Evolutionary conservation across 108 stramenopile genomes (phyloP).

Genomic region (Skeletonema grethae): DNA sequence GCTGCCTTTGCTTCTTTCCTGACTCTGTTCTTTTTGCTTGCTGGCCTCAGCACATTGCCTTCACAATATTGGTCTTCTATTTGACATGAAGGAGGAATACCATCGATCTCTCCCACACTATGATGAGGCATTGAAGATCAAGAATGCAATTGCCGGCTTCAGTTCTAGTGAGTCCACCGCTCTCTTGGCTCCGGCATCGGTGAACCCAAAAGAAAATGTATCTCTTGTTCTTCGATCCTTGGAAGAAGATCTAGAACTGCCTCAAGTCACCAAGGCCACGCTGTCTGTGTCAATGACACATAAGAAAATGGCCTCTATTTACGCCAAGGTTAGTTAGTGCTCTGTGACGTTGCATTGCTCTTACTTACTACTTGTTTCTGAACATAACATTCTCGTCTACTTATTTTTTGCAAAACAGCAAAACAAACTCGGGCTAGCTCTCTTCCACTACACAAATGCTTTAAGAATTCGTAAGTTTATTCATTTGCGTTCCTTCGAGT

Average conservation of each 20-base stretch:
- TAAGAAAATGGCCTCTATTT: slow-evolving; percentile 29
- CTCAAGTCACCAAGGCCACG: slow-evolving; percentile 24
- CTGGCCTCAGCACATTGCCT: slow-evolving; percentile 32
- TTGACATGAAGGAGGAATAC: slow-evolving; percentile 43
- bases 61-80: slow-evolving; percentile 39
- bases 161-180: slow-evolving; percentile 10
- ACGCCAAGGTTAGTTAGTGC: slow-evolving; percentile 23
- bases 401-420: slow-evolving; percentile 10
- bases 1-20: not conserved
- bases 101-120: slow-evolving; percentile 44
- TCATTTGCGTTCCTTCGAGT: not conserved
- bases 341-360: not conserved
- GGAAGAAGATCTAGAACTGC: slow-evolving; percentile 20
- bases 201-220: slow-evolving; percentile 20
- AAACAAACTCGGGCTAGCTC: slow-evolving; percentile 26
- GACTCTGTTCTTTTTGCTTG: not conserved
- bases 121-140: slow-evolving; percentile 40
- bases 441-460: slow-evolving; percentile 37
- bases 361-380: not conserved
- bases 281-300: slow-evolving; percentile 41
- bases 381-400: not conserved
- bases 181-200: slow-evolving; percentile 5
- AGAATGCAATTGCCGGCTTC: slow-evolving; percentile 38
- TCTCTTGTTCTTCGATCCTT: slow-evolving; percentile 26
- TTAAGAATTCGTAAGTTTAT: slow-evolving; percentile 33